Conservation (phyloP, 352 stramenopile species). For the Globisporangium iwayamae region DNA sequence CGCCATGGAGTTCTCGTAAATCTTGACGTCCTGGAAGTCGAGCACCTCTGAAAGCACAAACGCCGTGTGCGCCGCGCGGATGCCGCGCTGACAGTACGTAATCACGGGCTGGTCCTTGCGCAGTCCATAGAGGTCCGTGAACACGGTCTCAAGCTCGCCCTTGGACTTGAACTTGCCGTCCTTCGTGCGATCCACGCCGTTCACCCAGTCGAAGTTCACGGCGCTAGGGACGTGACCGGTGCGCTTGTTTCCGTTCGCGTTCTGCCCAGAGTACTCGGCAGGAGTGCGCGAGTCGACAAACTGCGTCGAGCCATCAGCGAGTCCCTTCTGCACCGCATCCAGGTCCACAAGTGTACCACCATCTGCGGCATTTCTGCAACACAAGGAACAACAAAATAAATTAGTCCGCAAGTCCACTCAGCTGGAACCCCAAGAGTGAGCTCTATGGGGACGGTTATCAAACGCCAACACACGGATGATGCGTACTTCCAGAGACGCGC, state of each 20-base stretch:
- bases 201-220: constrained; percentile 72
- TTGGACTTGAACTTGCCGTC: constrained; percentile 63
- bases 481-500: constrained; percentile 15
- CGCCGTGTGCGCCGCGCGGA: constrained; percentile 61
- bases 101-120: constrained; percentile 43
- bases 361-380: not conserved
- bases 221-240: constrained; percentile 61
- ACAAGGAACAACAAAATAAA: not conserved
- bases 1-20: constrained; percentile 78
- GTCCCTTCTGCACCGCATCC: constrained; percentile 26
- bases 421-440: not conserved
- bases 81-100: constrained; percentile 73
- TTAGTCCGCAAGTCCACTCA: no score
- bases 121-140: constrained; percentile 34
- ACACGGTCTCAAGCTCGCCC: constrained; percentile 44
- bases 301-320: constrained; percentile 19
- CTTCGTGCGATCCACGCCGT: constrained; percentile 39
- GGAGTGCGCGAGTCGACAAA: constrained; percentile 40
- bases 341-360: constrained; percentile 26
- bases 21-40: constrained; percentile 43
- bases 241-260: constrained; percentile 37
- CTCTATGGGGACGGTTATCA: no score
- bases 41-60: constrained; percentile 70
- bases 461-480: not conserved
- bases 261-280: constrained; percentile 33